Base-by-base conservation (phyloP, 2,329 filamentous ascomycete species). In the Fusarium luffae region DNA sequence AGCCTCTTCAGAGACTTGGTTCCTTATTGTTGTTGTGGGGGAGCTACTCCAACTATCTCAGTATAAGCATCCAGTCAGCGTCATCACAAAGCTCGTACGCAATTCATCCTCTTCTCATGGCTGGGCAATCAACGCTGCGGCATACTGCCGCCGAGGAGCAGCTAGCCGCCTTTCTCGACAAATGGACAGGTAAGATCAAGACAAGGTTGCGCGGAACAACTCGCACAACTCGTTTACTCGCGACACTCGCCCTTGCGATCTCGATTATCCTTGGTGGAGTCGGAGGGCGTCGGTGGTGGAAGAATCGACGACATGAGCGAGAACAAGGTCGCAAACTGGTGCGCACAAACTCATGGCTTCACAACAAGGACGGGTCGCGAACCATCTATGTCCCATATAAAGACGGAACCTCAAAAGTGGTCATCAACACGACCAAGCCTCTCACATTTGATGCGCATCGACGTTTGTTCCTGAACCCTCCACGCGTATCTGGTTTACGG, bases 391-490 rank as follows among this genome's bases (percentile, higher is more conserved):
- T 99, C 28, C 94, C 95, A 3, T 96, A 97, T 80, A 93, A 93
- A 79, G 88, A 94, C 72, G 86, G 90, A 56, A 97, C 94, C 4
- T 92, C 94, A 71, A 97, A 97, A 79, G 95, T 99, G 49, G 91
- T 92, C 60, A 98, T 99, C 69, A 86, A 93, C 77, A 91, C 92
- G 8, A 99, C 94, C 28, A 98, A 98, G 77, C 89, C 90, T 21
- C 92, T 95, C 37, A 99, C 96, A 0, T 99, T 98, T 78, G 95
- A 99, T 84, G 97, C 96, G 8, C 96, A 99, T 81, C 89, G 96
- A 30, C 88, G 97, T 27, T 85, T 99, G 30, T 99, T 99, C 78
- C 84, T 99, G 49, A 96, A 97, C 75, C 94, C 95, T 2, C 94
- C 94, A 7, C 86, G 93, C 64, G 92, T 94, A 19, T 92, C 93